Evolutionary conservation across 2,329 filamentous ascomycete species (phyloP), one percentile per base, ranked within the genome.

Genomic region (Fusarium subglutinans): DNA sequence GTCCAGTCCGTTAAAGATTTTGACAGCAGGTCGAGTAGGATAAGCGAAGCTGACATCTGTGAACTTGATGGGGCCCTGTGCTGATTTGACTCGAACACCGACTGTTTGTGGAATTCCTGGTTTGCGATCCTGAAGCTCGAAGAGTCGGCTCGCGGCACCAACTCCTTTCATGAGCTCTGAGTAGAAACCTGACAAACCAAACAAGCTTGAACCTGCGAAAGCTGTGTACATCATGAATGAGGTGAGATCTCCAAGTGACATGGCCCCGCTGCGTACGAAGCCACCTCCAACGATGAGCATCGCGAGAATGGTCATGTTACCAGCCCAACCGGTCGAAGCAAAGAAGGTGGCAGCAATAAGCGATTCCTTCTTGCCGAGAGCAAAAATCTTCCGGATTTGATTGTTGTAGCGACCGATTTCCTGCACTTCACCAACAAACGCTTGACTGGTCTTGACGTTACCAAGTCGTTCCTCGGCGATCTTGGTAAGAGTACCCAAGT

Each of bases 141-240:
- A 99, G 3, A 99, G 87, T 69, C 96, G 93, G 79, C 93, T 97
- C n/a, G 96, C 96, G 47, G 96, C 96, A 78, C 97, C 96, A 8
- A 98, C 96, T 47, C 97, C 97, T 83, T 99, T 99, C 96, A 99
- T 99, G 70, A 99, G 88, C 81, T 99, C 96, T 0, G 95, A 98
- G 83, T 98, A 99, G 84, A 99, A 99, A 64, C 94, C 94, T 8
- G 95, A 98, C 4, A 99, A 87, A 8, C 96, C 96, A 77, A 98
- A 98, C 73, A 99, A 89, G 83, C 94, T 97, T 55, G 94, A 96
- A 7, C 90, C 90, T 12, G 90, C 90, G 82, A 91, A 98, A 8
- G 94, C 96, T 7, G 95, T 97, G 83, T 98, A 99, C 96, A 99
- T 98, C 85, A 99, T 89, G 83, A 99, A 99, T 0, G 95, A 97